Conservation (phyloP, 176 grass and related monocot genomes). For the Stipa capillata region DNA sequence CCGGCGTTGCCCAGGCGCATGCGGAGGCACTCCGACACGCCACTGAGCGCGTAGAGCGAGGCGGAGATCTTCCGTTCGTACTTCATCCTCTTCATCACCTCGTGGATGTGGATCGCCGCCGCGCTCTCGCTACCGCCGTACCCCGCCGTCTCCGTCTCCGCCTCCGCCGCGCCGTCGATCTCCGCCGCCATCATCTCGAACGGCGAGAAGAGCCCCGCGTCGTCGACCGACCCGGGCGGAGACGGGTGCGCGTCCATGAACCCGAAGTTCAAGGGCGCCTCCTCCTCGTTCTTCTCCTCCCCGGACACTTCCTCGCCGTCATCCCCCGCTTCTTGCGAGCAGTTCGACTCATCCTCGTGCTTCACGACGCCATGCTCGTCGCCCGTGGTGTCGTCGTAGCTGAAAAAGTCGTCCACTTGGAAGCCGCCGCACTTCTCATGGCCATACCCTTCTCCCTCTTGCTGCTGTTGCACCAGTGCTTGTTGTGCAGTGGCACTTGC, state of each 20-base stretch:
- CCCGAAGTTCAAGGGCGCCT: constrained; percentile 26
- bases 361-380: background rate
- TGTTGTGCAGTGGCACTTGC: background rate
- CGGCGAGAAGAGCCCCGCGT: constrained; percentile 24
- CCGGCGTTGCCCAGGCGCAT: constrained; percentile 9
- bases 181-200: constrained; percentile 28
- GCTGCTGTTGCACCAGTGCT: background rate
- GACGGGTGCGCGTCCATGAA: constrained; percentile 8
- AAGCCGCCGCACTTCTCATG: constrained; percentile 7
- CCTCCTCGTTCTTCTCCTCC: constrained; percentile 17
- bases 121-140: background rate
- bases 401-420: constrained; percentile 26
- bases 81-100: constrained; percentile 58
- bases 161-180: background rate
- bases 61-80: constrained; percentile 53
- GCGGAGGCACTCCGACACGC: constrained; percentile 58
- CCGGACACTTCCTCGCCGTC: constrained; percentile 4
- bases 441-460: background rate
- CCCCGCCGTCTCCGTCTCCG: background rate
- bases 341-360: constrained; percentile 25
- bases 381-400: background rate
- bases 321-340: background rate
- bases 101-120: constrained; percentile 9
- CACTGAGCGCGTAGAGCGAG: constrained; percentile 48
- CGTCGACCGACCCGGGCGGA: background rate